Base-by-base conservation (phyloP, 345 rosid genomes). In the Citrus trifoliata region DNA sequence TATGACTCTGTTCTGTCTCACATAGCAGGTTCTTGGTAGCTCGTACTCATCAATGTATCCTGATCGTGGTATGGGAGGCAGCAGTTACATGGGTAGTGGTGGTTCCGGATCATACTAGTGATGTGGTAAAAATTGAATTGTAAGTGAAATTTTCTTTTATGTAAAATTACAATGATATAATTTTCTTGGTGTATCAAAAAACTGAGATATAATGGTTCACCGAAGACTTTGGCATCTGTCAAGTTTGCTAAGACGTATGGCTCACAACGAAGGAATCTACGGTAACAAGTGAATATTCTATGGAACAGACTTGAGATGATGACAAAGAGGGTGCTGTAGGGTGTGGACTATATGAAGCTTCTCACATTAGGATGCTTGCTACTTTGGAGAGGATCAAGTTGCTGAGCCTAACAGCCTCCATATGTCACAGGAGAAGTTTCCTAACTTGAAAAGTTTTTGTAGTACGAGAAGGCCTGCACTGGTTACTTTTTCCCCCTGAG, bases 61-160 rank as follows among this genome's bases (percentile, higher is more conserved):
- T 8, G 83, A 91, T 85, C 99, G 98, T 80, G 88, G 97, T 56
- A 80, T 87, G 86, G 92, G 95, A 27, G 90, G 97, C 78, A 86
- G 91, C 86, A 83, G 87, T 80, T 94, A 94, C 88, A 88, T 91
- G 90, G 93, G 93, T 61, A 77, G 83, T 28, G 83, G 98, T 84
- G 92, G 97, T 83, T 92, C 95, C 60, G 95, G 99, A 33, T 90
- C 97, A 73, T 94, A 93, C 84, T 96, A 96, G 74, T 96, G 83
- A 88, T 84, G 89, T 89, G 85, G 92, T 85, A 73, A 56, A 38
- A 73, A 61, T 35, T 56, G n/a, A 73, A 78, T 13, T 32, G 66
- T 59, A 76, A 60, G 42, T 48, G 37, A 18, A 80, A 83, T 33
- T 68, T 68, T 74, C 73, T 73, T 62, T 22, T 24, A 66, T 66